Percentiles rank a stretch among this genome's conserved stretches.
Evolutionary conservation across 2,329 filamentous ascomycete genomes (phyloP).

Genomic region (Fusarium praegraminearum): DNA sequence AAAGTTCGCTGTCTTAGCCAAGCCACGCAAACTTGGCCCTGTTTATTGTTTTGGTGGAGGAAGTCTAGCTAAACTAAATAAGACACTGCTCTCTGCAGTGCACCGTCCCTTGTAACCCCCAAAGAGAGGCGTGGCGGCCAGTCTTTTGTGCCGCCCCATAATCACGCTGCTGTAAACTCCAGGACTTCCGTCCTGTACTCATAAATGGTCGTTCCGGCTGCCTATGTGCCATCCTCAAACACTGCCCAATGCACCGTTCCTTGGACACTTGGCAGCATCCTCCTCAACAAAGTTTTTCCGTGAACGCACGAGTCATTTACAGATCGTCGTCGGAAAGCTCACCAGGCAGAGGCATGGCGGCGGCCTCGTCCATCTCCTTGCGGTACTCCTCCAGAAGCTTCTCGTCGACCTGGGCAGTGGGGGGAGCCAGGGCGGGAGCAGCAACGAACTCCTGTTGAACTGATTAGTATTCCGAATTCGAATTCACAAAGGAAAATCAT

Average conservation of each 20-base stretch:
- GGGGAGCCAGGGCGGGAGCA: conserved; percentile 91
- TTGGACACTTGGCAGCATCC: conserved; percentile 43
- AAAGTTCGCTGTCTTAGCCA: conserved; percentile 43
- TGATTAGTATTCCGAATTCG: conserved; percentile 44
- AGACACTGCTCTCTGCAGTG: conserved; percentile 50
- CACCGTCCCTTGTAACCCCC: conserved; percentile 49
- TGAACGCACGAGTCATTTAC: conserved; percentile 57
- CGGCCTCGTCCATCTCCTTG: conserved; percentile 88
- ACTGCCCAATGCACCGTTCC: conserved; percentile 42
- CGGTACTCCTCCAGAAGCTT: conserved; percentile 83
- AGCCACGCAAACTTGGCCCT: conserved; percentile 49
- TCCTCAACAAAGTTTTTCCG: conserved; percentile 49
- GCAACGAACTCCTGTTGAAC: conserved; percentile 88
- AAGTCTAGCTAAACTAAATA: conserved; percentile 55
- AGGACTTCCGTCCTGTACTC: conserved; percentile 51
- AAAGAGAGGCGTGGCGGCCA: conserved; percentile 49
- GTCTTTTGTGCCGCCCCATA: conserved; percentile 50
- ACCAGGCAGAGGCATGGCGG: conserved; percentile 87
- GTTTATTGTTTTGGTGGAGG: conserved; percentile 48
- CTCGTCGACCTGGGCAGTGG: conserved; percentile 90
- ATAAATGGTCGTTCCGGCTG: conserved; percentile 55
- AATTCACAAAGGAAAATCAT: background rate
- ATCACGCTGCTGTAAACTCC: conserved; percentile 54
- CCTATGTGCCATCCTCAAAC: conserved; percentile 50
- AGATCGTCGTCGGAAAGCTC: conserved; percentile 86